phyloP scores from a whole-genome alignment of 2,329 filamentous ascomycete species.

The Apiospora koreana region DNA sequence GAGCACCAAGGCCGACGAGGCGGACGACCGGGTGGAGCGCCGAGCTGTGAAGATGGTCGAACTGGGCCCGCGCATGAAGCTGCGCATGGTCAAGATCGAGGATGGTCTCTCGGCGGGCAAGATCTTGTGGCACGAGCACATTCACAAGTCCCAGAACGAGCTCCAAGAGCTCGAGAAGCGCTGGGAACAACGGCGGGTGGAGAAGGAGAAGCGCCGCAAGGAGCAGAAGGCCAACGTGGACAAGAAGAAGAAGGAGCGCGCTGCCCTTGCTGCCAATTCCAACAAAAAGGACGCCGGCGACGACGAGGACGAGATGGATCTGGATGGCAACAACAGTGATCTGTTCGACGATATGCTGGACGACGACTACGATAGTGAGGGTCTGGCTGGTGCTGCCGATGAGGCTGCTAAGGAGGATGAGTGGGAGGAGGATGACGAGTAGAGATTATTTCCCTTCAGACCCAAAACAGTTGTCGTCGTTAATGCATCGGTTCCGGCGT shows the following conservation, averaged over 20 bases:
- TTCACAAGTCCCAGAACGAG: conserved; percentile 81
- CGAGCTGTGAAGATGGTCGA: conserved; percentile 90
- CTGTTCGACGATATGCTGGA: conserved; percentile 46
- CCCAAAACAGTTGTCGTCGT: not conserved
- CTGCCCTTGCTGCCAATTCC: conserved; percentile 41
- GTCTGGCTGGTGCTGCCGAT: conserved; percentile 50
- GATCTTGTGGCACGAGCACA: conserved; percentile 96
- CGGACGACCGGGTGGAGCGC: conserved; percentile 68
- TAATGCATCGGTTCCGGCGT: conserved; percentile 2
- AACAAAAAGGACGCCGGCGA: conserved; percentile 28
- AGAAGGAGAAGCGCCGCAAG: conserved; percentile 80
- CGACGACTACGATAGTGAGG: conserved; percentile 53
- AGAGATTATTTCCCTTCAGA: conserved; percentile 14
- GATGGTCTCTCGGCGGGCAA: conserved; percentile 89
- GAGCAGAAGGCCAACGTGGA: conserved; percentile 90
- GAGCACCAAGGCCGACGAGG: conserved; percentile 40
- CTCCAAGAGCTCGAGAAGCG: conserved; percentile 75
- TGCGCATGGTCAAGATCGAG: conserved; percentile 93
- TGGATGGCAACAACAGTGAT: conserved; percentile 43
- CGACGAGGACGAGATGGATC: conserved; percentile 38
- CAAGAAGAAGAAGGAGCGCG: conserved; percentile 68
- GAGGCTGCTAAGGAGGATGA: conserved; percentile 46
- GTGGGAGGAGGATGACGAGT: conserved; percentile 49
- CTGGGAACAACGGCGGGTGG: conserved; percentile 76
- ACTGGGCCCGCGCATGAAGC: conserved; percentile 83